Conservation (phyloP, 805 yeast species). For the Pichia paraexigua region DNA sequence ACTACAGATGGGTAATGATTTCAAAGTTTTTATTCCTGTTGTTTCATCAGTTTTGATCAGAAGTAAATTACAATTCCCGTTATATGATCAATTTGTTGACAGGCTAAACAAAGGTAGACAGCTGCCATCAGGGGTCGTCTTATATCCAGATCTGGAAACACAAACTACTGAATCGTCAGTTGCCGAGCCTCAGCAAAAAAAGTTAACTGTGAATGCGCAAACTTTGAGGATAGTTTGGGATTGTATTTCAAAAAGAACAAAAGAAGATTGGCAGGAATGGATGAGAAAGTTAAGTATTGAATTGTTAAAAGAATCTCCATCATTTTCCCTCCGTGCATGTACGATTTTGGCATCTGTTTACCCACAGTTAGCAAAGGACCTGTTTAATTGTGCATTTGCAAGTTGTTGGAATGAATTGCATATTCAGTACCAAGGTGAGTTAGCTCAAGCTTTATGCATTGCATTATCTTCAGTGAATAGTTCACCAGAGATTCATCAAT, state of each 20-base stretch:
- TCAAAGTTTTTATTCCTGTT: constrained; percentile 77
- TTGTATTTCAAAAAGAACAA: constrained; percentile 76
- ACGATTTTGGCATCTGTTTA: constrained; percentile 81
- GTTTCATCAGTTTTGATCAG: constrained; percentile 58
- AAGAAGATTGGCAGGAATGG: constrained; percentile 99
- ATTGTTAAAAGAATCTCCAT: constrained; percentile 83
- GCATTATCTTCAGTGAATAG: constrained; percentile 87
- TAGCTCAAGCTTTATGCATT: constrained; percentile 74
- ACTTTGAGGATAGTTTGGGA: constrained; percentile 84
- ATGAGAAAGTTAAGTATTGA: constrained; percentile 79
- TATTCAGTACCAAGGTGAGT: constrained; percentile 81
- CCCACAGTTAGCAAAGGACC: constrained; percentile 78
- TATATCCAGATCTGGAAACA: constrained; percentile 48
- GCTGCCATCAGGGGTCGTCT: constrained; percentile 64
- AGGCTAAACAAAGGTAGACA: constrained; percentile 80
- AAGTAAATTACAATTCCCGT: constrained; percentile 58
- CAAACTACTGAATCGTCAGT: constrained; percentile 43
- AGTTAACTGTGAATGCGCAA: constrained; percentile 60
- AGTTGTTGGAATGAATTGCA: constrained; percentile 93
- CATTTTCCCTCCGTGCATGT: constrained; percentile 90
- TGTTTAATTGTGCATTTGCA: constrained; percentile 91
- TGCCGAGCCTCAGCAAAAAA: constrained; percentile 61
- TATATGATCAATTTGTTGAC: constrained; percentile 74
- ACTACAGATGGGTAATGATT: constrained; percentile 77
- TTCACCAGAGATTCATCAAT: constrained; percentile 93